Evolutionary conservation across 2,329 filamentous ascomycete species (phyloP).

Genomic region (Penicillium sp.): DNA sequence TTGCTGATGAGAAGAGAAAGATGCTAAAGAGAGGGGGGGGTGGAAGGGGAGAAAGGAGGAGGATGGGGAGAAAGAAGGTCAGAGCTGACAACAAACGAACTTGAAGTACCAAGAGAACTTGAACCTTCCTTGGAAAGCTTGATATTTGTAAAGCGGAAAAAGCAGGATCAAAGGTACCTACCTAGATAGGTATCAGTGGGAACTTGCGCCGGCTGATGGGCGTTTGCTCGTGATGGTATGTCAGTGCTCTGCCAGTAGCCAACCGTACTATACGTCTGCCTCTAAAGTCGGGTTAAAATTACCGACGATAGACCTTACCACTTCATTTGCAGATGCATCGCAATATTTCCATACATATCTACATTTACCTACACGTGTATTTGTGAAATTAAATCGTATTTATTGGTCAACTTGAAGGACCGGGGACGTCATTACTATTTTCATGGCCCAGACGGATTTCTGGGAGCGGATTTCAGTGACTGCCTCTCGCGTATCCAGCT

Average conservation of each 20-base stretch:
- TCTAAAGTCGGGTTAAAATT: not conserved
- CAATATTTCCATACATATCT: not conserved
- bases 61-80: not conserved
- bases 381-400: too few relatives aligned
- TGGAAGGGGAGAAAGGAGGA: not conserved
- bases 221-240: not conserved
- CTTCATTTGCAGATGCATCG: not conserved
- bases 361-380: not conserved
- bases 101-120: too few relatives aligned
- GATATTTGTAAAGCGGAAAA: too few relatives aligned
- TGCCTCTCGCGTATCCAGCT: not conserved
- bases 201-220: not conserved
- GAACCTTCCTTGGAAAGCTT: too few relatives aligned
- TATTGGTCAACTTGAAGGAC: too few relatives aligned
- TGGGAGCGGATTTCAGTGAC: not conserved
- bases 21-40: too few relatives aligned
- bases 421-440: too few relatives aligned
- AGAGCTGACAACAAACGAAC: too few relatives aligned
- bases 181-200: not conserved
- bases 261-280: too few relatives aligned
- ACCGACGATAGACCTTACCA: not conserved
- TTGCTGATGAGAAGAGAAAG: not conserved
- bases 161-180: too few relatives aligned
- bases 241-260: not conserved
- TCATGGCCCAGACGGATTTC: not conserved